Conservation (phyloP, 2,329 filamentous ascomycete species). For the Alternaria gaisen region DNA sequence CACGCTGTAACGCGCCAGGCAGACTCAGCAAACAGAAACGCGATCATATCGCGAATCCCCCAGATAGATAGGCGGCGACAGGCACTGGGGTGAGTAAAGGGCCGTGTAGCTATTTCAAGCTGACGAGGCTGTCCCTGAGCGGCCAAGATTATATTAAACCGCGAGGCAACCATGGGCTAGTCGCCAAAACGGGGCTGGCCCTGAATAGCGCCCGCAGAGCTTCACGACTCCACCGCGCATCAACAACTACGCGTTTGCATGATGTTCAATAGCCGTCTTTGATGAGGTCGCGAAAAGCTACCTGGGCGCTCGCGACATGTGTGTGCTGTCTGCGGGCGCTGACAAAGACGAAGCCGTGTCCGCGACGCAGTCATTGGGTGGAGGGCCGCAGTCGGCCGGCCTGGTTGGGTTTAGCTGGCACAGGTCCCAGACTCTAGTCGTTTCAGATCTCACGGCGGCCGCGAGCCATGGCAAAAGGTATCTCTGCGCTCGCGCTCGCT, state of each 20-base stretch:
- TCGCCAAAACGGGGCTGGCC: conserved; percentile 3
- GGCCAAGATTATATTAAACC: not conserved
- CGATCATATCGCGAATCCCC: not conserved
- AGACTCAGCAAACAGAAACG: conserved; percentile 6
- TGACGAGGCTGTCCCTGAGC: not conserved
- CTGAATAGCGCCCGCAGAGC: conserved; percentile 9
- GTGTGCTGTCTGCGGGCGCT: not conserved
- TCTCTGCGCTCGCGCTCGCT: conserved; percentile 21
- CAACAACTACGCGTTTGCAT: not conserved
- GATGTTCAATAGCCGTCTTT: not conserved
- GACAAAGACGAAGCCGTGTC: conserved; percentile 7
- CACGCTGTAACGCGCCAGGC: conserved; percentile 15
- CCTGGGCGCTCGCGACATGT: not conserved
- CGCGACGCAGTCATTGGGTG: not conserved
- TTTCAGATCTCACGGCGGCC: conserved; percentile 22
- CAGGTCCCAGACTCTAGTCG: not conserved
- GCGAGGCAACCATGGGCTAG: not conserved
- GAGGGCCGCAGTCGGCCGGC: conserved; percentile 1
- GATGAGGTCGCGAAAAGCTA: not conserved
- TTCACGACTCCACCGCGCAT: not conserved
- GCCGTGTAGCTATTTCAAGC: conserved; percentile 14
- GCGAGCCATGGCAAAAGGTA: conserved; percentile 23
- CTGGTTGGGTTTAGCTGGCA: conserved; percentile 20
- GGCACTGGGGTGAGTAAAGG: not conserved
- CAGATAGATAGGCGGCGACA: conserved; percentile 13